Base-by-base conservation (phyloP, 2,329 filamentous ascomycete genomes). In the Tolypocladium pustulatum region DNA sequence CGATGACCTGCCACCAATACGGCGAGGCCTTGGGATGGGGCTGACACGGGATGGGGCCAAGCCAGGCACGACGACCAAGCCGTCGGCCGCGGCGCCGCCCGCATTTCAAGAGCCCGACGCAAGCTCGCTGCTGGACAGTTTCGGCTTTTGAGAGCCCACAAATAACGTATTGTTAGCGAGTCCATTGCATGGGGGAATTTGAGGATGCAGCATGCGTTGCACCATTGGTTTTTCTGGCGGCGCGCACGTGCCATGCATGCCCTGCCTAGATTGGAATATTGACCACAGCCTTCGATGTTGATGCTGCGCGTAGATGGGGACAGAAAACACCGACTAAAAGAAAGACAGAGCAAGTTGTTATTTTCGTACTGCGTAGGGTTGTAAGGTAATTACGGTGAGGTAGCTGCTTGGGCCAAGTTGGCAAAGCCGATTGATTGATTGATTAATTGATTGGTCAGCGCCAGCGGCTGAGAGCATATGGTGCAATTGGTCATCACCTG, bases 61-160 rank as follows among this genome's bases (percentile, higher is more conserved):
- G 63, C 9, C 57, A 78, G 67, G 38, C 63, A 72, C 65, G 20
- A 17, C 32, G 10, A 20, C 72, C 65, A 69, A 65, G 57, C 73
- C 70, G 61, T 66, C 73, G 32, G 81, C 87, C 66, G 79, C 82
- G 17, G 80, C 86, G 20, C 85, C 91, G 1, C 91, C 88, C 25
- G 85, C 87, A 62, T 97, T 97, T 70, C 82, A 95, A 66, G 94
- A 99, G 72, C 94, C 94, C n/a, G 91, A 96, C 75, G 82, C 89
- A 34, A 90, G 84, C 70, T 93, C 90, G 60, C 74, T 99, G 68
- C 78, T 97, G 66, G 93, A 97, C 77, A 92, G 84, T 71, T 97
- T 97, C 80, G 93, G 93, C 1, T 94, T 97, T 69, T 97, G 65
- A 66, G 25, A 13, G 13, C 15, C 8, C 17, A 10, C 7, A 13